Evolutionary conservation across 305 asterid genomes (phyloP).

Genomic region (Euphrasia arctica): DNA sequence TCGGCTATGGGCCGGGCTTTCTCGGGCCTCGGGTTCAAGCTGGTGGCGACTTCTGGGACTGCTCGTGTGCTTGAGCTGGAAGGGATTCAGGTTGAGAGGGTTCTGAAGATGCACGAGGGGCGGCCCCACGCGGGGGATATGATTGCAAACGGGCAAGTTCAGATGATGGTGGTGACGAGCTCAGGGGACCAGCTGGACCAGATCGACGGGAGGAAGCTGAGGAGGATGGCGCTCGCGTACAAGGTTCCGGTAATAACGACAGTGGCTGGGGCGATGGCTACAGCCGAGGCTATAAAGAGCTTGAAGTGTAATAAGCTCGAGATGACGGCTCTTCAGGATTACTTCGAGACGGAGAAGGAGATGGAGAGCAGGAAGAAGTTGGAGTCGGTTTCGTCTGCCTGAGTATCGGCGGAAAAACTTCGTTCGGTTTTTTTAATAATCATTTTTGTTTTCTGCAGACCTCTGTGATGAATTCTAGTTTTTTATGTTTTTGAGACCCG

Average conservation of each 20-base stretch:
- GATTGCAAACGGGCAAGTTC: slow-evolving; percentile 81
- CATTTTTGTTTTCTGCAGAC: slow-evolving; percentile 11
- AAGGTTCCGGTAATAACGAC: slow-evolving; percentile 91
- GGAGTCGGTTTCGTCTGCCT: slow-evolving; percentile 45
- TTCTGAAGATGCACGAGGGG: slow-evolving; percentile 92
- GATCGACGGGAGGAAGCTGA: slow-evolving; percentile 84
- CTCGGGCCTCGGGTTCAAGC: slow-evolving; percentile 48
- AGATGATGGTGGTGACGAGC: slow-evolving; percentile 90
- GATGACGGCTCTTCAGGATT: slow-evolving; percentile 89
- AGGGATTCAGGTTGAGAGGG: slow-evolving; percentile 66
- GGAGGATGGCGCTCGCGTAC: slow-evolving; percentile 90
- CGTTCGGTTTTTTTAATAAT: too few species aligned
- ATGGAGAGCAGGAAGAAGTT: slow-evolving; percentile 28
- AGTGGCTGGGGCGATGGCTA: slow-evolving; percentile 91
- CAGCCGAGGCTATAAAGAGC: slow-evolving; percentile 89
- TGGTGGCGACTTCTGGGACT: slow-evolving; percentile 91
- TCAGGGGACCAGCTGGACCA: slow-evolving; percentile 83
- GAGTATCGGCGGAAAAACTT: neutral
- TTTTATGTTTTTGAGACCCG: too few species aligned
- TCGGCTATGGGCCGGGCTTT: slow-evolving; percentile 77
- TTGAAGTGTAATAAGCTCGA: slow-evolving; percentile 68
- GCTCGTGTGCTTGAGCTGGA: slow-evolving; percentile 70
- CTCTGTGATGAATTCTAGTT: slow-evolving; percentile 21
- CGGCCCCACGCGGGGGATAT: slow-evolving; percentile 87
- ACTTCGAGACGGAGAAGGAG: slow-evolving; percentile 42